Evolutionary conservation across 1,284 basidiomycete genomes (phyloP).

Genomic region (Cryptococcus floricola): DNA sequence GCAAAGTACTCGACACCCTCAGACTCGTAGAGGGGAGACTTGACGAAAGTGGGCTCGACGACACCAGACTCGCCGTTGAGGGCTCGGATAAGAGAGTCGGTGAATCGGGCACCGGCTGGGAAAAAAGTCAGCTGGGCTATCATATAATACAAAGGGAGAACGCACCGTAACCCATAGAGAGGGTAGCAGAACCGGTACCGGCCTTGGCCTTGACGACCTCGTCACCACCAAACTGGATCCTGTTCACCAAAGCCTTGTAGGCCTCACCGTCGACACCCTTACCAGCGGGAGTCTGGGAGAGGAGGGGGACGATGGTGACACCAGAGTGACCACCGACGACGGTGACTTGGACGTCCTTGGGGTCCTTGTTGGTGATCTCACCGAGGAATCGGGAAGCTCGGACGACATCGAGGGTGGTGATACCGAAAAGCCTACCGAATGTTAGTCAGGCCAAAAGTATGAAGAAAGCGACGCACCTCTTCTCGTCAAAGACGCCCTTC

Average conservation of each 20-base stretch:
- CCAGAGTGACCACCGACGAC: conserved; percentile 97
- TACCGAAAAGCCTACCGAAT: conserved; percentile 76
- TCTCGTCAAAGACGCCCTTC: conserved; percentile 84
- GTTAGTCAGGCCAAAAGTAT: background rate
- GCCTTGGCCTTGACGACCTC: conserved; percentile 89
- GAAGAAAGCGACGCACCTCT: conserved; percentile 56
- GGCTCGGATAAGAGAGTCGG: conserved; percentile 74
- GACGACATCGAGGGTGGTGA: conserved; percentile 96
- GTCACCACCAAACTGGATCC: conserved; percentile 95
- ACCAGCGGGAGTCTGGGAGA: conserved; percentile 77
- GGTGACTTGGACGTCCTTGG: conserved; percentile 64
- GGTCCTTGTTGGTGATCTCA: conserved; percentile 64
- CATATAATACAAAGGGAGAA: background rate
- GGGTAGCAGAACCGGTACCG: conserved; percentile 77
- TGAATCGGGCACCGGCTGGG: conserved; percentile 73
- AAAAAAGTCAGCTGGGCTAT: background rate
- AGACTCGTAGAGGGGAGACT: conserved; percentile 68
- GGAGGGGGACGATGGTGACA: conserved; percentile 91
- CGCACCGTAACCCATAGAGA: conserved; percentile 78
- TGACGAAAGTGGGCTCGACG: conserved; percentile 77
- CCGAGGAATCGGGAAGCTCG: conserved; percentile 93
- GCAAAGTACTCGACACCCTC: conserved; percentile 84
- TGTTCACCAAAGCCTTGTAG: conserved; percentile 66
- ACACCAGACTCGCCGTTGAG: conserved; percentile 83
- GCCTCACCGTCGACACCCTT: conserved; percentile 55